A percentile compares a stretch with the other conserved stretches of the same genome.
Conservation (phyloP, 1,284 basidiomycete species). For the Trichosporon asahii region DNA sequence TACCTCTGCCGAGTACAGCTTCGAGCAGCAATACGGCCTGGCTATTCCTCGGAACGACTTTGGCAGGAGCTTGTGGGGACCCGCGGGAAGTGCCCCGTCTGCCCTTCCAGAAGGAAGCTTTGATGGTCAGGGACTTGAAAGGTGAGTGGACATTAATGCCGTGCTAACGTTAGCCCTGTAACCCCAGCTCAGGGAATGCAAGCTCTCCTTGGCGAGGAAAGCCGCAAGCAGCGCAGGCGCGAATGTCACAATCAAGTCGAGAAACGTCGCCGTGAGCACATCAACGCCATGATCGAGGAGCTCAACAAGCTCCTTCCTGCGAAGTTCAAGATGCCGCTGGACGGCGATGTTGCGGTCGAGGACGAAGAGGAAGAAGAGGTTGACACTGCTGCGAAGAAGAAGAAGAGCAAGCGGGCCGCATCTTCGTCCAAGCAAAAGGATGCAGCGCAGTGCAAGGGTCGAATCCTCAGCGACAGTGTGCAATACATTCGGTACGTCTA, state of each 20-base stretch:
- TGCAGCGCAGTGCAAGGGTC: constrained; percentile 44
- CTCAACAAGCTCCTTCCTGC: constrained; percentile 42
- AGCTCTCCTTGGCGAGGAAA: constrained; percentile 30
- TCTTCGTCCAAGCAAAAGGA: constrained; percentile 40
- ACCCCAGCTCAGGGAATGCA: constrained; percentile 36
- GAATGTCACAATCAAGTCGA: constrained; percentile 51
- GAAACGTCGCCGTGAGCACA: constrained; percentile 47
- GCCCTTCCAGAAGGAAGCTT: constrained; percentile 29
- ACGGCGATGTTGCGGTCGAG: constrained; percentile 30
- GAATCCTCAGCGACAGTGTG: constrained; percentile 43
- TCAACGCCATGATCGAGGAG: constrained; percentile 51
- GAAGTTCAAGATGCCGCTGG: constrained; percentile 30
- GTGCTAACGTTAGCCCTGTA: constrained; percentile 29
- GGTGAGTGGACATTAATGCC: constrained; percentile 11
- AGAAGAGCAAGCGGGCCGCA: constrained; percentile 38
- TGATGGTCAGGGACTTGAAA: constrained; percentile 30
- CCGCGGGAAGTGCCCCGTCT: constrained; percentile 29
- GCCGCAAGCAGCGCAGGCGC: constrained; percentile 43
- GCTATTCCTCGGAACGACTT: constrained; percentile 30
- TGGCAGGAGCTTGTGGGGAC: constrained; percentile 20
- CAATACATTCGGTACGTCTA: constrained; percentile 41
- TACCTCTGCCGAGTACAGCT: constrained; percentile 16
- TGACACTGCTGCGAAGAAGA: constrained; percentile 35
- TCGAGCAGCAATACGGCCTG: constrained; percentile 29
- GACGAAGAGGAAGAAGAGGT: constrained; percentile 45